Percentiles rank a stretch among this genome's conserved stretches.
Conservation (phyloP, 305 asterid genomes). For the Vinca major region DNA sequence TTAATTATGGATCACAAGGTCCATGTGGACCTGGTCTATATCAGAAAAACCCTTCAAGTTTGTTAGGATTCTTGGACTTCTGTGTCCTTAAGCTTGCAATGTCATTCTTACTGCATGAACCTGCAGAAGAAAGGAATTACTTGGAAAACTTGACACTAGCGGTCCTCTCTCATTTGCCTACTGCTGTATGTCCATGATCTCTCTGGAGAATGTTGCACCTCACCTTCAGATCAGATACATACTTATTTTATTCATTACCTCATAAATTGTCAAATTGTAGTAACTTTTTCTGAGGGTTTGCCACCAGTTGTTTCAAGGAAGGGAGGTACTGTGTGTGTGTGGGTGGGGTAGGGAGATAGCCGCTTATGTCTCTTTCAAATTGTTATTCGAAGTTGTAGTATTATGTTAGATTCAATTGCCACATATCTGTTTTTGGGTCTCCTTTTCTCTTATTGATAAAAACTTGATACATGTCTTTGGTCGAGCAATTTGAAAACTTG, state of each 20-base stretch:
- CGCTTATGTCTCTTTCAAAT: too few species aligned
- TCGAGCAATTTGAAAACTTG: background rate
- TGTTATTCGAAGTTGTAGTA: too few species aligned
- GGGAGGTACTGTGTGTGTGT: too few species aligned
- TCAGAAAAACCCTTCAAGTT: background rate
- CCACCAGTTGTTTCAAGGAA: background rate
- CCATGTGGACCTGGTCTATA: too few species aligned
- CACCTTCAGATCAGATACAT: constrained; percentile 88
- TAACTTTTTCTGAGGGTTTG: background rate
- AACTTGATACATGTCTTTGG: background rate
- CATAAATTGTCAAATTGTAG: background rate
- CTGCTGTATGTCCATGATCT: constrained; percentile 97
- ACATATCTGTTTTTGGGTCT: background rate
- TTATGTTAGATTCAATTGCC: background rate
- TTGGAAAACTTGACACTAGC: constrained; percentile 94
- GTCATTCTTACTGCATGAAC: constrained; percentile 18
- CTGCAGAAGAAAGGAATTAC: constrained; percentile 89
- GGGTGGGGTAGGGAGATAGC: too few species aligned
- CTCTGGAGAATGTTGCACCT: constrained; percentile 88
- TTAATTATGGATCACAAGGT: too few species aligned
- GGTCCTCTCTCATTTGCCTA: constrained; percentile 88
- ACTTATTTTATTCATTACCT: background rate
- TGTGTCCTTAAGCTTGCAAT: constrained; percentile 7
- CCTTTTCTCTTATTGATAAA: background rate
- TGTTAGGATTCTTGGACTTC: constrained; percentile 8